phyloP scores from a whole-genome alignment of 176 grass and related monocot genomes.

The Themeda triandra region DNA sequence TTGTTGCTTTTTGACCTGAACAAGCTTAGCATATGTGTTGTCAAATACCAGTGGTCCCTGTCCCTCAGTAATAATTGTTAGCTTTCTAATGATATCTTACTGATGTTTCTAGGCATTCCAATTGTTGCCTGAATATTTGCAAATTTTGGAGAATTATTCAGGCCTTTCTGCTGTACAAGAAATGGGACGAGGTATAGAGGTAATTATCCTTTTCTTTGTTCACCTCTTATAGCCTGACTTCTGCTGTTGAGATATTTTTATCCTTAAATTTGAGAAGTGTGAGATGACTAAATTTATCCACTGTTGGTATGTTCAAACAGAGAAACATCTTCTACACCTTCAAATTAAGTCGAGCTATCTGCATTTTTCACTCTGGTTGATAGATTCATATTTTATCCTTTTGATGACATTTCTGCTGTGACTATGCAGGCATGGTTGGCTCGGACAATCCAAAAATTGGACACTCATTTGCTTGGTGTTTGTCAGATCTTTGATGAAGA shows the following conservation, averaged over 20 bases:
- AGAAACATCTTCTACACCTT: not conserved
- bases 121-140: conserved; percentile 95
- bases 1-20: conserved; percentile 12
- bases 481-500: conserved; percentile 87
- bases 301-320: conserved; percentile 22
- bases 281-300: not conserved
- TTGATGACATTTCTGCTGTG: conserved; percentile 30
- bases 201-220: conserved; percentile 30
- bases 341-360: conserved; percentile 22
- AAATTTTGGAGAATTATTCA: conserved; percentile 99
- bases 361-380: conserved; percentile 12
- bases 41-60: conserved; percentile 2
- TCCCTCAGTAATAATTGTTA: conserved; percentile 14
- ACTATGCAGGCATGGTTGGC: conserved; percentile 75
- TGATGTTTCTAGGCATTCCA: conserved; percentile 77
- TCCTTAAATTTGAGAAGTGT: not conserved
- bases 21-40: not conserved
- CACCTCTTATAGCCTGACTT: not conserved
- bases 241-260: conserved; percentile 12
- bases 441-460: conserved; percentile 84
- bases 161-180: conserved; percentile 83
- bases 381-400: conserved; percentile 11
- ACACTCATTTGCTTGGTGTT: conserved; percentile 77
- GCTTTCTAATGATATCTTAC: conserved; percentile 32
- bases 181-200: conserved; percentile 89